phyloP scores from a whole-genome alignment of 75 land plant species.

The Ceratopteris richardii region DNA sequence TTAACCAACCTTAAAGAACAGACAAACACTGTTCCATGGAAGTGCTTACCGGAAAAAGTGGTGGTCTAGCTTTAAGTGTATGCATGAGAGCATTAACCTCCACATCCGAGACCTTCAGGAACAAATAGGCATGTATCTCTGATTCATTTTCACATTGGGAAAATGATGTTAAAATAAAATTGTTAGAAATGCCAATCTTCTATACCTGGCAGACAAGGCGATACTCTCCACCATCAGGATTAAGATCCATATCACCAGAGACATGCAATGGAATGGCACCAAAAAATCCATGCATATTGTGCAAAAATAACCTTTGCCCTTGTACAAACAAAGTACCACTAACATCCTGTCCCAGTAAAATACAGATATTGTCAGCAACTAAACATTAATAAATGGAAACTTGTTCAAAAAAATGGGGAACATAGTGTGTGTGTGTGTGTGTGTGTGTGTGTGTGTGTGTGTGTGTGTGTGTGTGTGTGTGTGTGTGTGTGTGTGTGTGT shows the following conservation, averaged over 20 bases:
- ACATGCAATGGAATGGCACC: conserved; percentile 84
- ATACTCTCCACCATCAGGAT: conserved; percentile 95
- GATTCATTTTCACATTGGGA: background rate
- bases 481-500: no score
- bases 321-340: conserved; percentile 68
- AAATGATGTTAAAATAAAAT: no score
- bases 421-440: no score
- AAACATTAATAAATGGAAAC: background rate
- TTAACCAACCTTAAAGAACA: no score
- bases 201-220: conserved; percentile 90
- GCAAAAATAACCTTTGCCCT: conserved; percentile 77
- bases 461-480: no score
- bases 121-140: conserved; percentile 2
- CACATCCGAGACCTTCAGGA: conserved; percentile 74
- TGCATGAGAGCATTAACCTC: conserved; percentile 94
- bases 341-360: conserved; percentile 23
- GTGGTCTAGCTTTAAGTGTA: conserved; percentile 76
- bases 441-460: no score
- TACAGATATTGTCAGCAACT: conserved; percentile 3
- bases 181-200: no score
- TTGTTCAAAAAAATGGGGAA: no score
- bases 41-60: conserved; percentile 70
- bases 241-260: conserved; percentile 92
- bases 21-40: no score
- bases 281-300: conserved; percentile 78